Percentiles rank a stretch among this genome's conserved stretches.
These are phyloP conservation scores for Camellia japonica DNA, from an alignment of 148 eudicot species.

Conservation along the genomic window DNA sequence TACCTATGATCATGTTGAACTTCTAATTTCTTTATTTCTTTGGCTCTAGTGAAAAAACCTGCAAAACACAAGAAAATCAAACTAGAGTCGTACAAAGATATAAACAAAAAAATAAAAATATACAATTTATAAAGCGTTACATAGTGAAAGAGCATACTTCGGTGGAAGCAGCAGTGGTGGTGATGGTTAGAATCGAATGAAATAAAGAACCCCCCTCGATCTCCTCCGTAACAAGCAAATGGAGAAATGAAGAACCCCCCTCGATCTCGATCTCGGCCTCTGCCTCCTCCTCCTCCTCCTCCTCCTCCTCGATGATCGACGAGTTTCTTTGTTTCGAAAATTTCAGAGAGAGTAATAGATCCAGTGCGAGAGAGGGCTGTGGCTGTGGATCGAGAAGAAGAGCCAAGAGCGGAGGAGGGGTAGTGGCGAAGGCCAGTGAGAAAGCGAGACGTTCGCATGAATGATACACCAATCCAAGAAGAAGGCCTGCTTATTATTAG, in stretches of 20 bases:
- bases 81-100: background rate
- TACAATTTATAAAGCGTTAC: background rate
- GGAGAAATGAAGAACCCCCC: background rate
- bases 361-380: slow-evolving; percentile 12
- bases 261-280: background rate
- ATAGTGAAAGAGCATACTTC: slow-evolving; percentile 32
- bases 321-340: background rate
- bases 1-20: slow-evolving; percentile 70
- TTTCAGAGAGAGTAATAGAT: background rate
- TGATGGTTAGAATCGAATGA: slow-evolving; percentile 12
- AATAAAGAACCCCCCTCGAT: background rate
- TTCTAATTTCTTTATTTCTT: slow-evolving; percentile 60
- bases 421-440: slow-evolving; percentile 40
- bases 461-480: background rate
- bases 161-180: slow-evolving; percentile 29
- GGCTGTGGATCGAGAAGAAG: background rate
- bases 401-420: background rate
- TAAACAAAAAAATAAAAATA: background rate
- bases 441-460: slow-evolving; percentile 39
- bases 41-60: slow-evolving; percentile 75
- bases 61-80: slow-evolving; percentile 21
- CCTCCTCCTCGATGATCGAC: background rate
- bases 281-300: background rate
- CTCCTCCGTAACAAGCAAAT: background rate
- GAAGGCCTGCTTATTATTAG: too few species aligned